phyloP scores from a whole-genome alignment of 2,329 filamentous ascomycete genomes.

The Nigrograna mackinnonii region DNA sequence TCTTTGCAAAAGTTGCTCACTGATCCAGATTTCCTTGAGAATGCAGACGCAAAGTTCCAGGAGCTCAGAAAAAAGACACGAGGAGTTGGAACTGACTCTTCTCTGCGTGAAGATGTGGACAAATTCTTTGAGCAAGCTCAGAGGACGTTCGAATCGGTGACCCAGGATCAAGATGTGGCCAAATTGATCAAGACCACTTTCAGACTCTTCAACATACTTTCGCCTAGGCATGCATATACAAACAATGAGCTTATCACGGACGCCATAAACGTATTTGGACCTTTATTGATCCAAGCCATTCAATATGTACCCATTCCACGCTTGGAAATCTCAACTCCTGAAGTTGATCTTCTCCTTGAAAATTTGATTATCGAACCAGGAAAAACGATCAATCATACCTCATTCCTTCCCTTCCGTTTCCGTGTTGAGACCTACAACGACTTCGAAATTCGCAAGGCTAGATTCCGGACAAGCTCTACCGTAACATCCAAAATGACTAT shows the following conservation, averaged over 20 bases:
- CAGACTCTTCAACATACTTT: conserved; percentile 72
- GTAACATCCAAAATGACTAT: conserved; percentile 75
- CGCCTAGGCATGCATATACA: conserved; percentile 63
- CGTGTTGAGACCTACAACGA: conserved; percentile 85
- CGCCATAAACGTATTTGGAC: conserved; percentile 77
- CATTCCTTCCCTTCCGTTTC: conserved; percentile 85
- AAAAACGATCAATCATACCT: conserved; percentile 78
- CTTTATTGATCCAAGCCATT: conserved; percentile 73
- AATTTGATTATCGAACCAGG: conserved; percentile 91
- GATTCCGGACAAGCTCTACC: conserved; percentile 67
- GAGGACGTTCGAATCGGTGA: conserved; percentile 67
- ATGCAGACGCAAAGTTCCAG: conserved; percentile 68
- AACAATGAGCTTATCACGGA: conserved; percentile 77
- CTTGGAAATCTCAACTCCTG: conserved; percentile 82
- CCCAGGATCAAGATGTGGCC: conserved; percentile 72
- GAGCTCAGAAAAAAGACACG: conserved; percentile 61
- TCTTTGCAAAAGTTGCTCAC: conserved; percentile 80
- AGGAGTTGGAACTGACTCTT: conserved; percentile 65
- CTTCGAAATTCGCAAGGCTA: conserved; percentile 80
- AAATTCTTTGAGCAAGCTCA: conserved; percentile 71
- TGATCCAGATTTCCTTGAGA: conserved; percentile 83
- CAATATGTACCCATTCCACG: conserved; percentile 90
- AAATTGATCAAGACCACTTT: conserved; percentile 68
- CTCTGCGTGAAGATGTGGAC: conserved; percentile 73
- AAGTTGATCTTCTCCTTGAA: conserved; percentile 83